Evolutionary conservation across 176 grass and related monocot species (phyloP).

Genomic region (Paspalum vaginatum): DNA sequence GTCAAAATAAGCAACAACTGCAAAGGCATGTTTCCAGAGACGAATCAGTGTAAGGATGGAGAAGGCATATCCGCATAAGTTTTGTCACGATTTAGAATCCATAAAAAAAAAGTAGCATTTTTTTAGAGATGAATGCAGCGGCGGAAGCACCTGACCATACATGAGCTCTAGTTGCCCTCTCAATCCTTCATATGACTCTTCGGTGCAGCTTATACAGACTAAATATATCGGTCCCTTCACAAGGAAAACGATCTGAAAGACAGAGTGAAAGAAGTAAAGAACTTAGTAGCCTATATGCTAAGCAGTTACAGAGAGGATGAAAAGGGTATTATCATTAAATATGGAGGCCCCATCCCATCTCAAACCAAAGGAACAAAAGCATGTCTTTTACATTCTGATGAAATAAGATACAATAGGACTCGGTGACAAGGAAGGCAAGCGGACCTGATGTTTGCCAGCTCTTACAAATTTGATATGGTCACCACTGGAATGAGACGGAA

Average conservation of each 20-base stretch:
- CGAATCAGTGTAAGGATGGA: constrained; percentile 36
- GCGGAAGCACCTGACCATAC: constrained; percentile 84
- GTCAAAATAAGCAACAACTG: constrained; percentile 98
- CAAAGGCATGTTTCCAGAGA: constrained; percentile 39
- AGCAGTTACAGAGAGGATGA: background rate
- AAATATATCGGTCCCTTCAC: constrained; percentile 98
- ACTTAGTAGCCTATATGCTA: constrained; percentile 20
- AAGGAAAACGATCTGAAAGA: constrained; percentile 93
- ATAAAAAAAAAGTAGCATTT: background rate
- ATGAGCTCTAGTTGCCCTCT: constrained; percentile 89
- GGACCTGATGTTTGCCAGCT: constrained; percentile 83
- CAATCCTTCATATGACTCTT: constrained; percentile 83
- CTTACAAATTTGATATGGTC: constrained; percentile 94
- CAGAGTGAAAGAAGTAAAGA: constrained; percentile 34
- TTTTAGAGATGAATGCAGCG: constrained; percentile 30
- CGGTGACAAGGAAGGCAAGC: background rate
- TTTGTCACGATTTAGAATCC: background rate
- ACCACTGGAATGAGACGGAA: constrained; percentile 44
- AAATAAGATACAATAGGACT: background rate
- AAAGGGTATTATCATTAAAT: background rate
- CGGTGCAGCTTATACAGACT: constrained; percentile 94
- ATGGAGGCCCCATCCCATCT: too few species aligned
- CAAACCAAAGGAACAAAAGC: background rate
- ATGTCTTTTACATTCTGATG: background rate
- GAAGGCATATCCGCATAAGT: constrained; percentile 15